phyloP scores from a whole-genome alignment of 208 protist genomes.

The Crithidia bombi region DNA sequence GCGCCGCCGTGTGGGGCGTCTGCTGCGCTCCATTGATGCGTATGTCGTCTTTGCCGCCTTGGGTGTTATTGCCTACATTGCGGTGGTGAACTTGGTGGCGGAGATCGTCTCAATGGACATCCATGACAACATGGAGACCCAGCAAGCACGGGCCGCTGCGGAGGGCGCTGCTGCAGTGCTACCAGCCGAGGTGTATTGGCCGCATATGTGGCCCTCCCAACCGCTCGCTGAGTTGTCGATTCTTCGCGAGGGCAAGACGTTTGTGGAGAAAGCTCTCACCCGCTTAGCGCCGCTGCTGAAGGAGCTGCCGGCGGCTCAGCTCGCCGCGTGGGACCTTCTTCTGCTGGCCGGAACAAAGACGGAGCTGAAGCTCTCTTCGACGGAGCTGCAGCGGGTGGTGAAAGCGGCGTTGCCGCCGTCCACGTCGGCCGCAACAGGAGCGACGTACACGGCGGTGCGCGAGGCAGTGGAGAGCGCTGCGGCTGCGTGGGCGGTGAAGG shows the following conservation, averaged over 20 bases:
- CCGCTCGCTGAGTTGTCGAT: slow-evolving; percentile 25
- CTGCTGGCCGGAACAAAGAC: slow-evolving; percentile 9
- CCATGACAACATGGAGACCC: neutral
- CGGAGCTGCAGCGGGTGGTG: slow-evolving; percentile 16
- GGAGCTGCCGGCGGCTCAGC: slow-evolving; percentile 19
- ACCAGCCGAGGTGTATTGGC: slow-evolving; percentile 17
- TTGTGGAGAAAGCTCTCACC: slow-evolving; percentile 11
- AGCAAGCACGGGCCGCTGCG: neutral
- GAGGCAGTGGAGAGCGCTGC: slow-evolving; percentile 31
- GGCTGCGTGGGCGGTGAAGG: slow-evolving; percentile 27
- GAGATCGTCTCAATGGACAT: slow-evolving; percentile 21
- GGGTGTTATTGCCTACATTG: slow-evolving; percentile 34
- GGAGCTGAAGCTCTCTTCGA: neutral
- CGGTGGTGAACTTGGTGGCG: slow-evolving; percentile 31
- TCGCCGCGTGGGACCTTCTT: slow-evolving; percentile 24
- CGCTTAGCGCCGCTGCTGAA: slow-evolving; percentile 8
- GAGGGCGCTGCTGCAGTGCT: neutral
- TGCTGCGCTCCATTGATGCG: slow-evolving; percentile 28
- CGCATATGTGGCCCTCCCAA: slow-evolving; percentile 23
- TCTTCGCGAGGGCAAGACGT: slow-evolving; percentile 26
- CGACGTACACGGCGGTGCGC: slow-evolving; percentile 9
- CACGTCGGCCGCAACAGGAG: neutral
- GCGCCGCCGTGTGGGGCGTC: slow-evolving; percentile 10
- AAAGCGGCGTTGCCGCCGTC: neutral
- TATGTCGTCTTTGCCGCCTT: slow-evolving; percentile 37